phyloP scores from a whole-genome alignment of 306 rosid species.

The Cyclanthera cordifolia region DNA sequence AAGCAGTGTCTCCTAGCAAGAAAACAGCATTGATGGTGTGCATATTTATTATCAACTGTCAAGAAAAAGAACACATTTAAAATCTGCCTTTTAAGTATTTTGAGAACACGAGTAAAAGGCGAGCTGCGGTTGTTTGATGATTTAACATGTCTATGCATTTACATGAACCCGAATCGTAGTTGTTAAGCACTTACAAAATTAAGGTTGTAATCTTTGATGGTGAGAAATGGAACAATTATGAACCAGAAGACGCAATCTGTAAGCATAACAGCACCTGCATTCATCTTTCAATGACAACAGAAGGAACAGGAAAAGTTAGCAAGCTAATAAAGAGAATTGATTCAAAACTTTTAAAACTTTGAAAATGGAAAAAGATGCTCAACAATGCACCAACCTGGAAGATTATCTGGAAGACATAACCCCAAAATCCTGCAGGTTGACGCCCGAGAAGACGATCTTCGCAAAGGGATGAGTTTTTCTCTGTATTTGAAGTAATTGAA shows the following conservation, averaged over 20 bases:
- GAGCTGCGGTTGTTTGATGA: too few relatives aligned
- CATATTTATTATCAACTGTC: slow-evolving; percentile 64
- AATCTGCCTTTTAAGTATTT: neutral
- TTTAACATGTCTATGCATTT: neutral
- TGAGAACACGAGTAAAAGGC: neutral
- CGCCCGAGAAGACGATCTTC: slow-evolving; percentile 26
- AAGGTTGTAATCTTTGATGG: slow-evolving; percentile 63
- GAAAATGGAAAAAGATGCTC: neutral
- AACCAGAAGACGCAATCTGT: slow-evolving; percentile 95
- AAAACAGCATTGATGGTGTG: slow-evolving; percentile 88
- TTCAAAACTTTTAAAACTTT: neutral
- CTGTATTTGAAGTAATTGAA: slow-evolving; percentile 24
- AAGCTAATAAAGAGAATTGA: neutral
- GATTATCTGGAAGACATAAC: slow-evolving; percentile 70
- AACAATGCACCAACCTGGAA: slow-evolving; percentile 46
- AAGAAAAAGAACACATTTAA: neutral
- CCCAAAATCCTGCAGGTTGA: slow-evolving; percentile 63
- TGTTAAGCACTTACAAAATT: slow-evolving; percentile 51
- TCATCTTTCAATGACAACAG: slow-evolving; percentile 44
- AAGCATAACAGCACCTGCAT: slow-evolving; percentile 86
- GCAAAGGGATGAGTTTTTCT: slow-evolving; percentile 23
- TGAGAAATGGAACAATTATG: slow-evolving; percentile 67
- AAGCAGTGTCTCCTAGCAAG: slow-evolving; percentile 67
- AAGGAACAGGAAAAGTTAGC: neutral
- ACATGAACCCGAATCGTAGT: neutral